Evolutionary conservation across 768 basidiomycete species (phyloP).

Genomic region (Lentinula lateritia): DNA sequence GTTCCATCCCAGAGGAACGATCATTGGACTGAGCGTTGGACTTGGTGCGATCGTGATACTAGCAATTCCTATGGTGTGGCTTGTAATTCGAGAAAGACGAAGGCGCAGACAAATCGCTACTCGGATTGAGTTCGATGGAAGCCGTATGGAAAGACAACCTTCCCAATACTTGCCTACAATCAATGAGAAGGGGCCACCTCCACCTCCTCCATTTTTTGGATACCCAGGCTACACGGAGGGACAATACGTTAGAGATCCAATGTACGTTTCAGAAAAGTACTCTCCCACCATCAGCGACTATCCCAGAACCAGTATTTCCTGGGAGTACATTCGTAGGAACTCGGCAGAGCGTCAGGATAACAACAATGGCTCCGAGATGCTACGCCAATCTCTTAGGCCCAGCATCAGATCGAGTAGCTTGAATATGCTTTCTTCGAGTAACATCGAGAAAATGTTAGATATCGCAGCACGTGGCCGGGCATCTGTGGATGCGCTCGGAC

Average conservation of each 20-base stretch:
- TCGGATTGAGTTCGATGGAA: slow-evolving; percentile 16
- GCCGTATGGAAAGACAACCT: slow-evolving; percentile 18
- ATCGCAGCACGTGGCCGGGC: slow-evolving; percentile 36
- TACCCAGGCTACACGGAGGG: slow-evolving; percentile 2
- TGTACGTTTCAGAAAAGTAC: slow-evolving; percentile 27
- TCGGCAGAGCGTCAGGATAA: neutral
- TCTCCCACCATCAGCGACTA: slow-evolving; percentile 20
- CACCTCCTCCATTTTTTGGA: slow-evolving; percentile 3
- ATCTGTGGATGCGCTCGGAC: neutral
- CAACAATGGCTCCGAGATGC: neutral
- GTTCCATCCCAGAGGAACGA: slow-evolving; percentile 26
- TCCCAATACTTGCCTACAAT: neutral
- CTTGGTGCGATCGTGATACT: slow-evolving; percentile 34
- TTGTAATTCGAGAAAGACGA: slow-evolving; percentile 35
- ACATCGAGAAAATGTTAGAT: slow-evolving; percentile 52
- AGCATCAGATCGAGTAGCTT: neutral
- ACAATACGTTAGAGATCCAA: slow-evolving; percentile 25
- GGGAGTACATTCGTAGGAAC: slow-evolving; percentile 3
- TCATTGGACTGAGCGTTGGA: slow-evolving; percentile 41
- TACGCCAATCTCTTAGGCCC: neutral
- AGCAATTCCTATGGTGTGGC: slow-evolving; percentile 36
- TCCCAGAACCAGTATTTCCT: slow-evolving; percentile 5
- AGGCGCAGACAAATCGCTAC: slow-evolving; percentile 21
- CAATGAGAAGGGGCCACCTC: slow-evolving; percentile 6
- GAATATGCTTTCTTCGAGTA: slow-evolving; percentile 13